A percentile compares a stretch with the other conserved stretches of the same genome.
Evolutionary conservation across 176 grass and related monocot species (phyloP).

Genomic region (Calamus simplicifolius): DNA sequence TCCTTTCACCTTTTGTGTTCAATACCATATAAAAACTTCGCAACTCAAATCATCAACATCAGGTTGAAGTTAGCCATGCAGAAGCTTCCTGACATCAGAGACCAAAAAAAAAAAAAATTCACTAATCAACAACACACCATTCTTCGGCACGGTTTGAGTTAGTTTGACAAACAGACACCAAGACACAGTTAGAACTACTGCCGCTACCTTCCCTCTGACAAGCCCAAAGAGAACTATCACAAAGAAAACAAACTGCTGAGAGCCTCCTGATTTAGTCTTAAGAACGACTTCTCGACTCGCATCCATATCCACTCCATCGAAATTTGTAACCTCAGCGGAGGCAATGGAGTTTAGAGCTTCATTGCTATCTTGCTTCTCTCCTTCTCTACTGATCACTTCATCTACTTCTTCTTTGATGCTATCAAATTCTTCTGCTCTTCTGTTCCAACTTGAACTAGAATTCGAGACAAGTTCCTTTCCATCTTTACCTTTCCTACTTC

Average conservation of each 20-base stretch:
- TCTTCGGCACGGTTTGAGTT: constrained; percentile 13
- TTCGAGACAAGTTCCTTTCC: constrained; percentile 7
- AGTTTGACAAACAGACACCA: constrained; percentile 30
- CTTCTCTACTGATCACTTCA: neutral
- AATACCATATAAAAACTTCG: no score
- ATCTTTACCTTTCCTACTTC: neutral
- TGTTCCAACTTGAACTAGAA: neutral
- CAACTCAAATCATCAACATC: no score
- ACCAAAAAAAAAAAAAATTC: no score
- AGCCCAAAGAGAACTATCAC: constrained; percentile 55
- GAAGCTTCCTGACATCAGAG: no score
- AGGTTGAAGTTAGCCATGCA: no score
- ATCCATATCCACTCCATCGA: neutral
- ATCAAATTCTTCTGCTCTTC: neutral
- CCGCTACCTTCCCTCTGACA: constrained; percentile 43
- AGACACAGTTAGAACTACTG: constrained; percentile 44
- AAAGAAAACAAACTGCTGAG: constrained; percentile 23
- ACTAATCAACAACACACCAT: neutral
- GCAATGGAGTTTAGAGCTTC: constrained; percentile 7
- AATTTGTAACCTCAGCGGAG: neutral
- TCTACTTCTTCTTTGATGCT: constrained; percentile 11
- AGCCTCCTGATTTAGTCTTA: constrained; percentile 1
- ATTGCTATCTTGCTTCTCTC: constrained; percentile 11
- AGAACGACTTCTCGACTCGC: neutral
- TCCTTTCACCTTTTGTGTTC: no score